phyloP scores from a whole-genome alignment of 2,329 filamentous ascomycete genomes.

The Scedosporium apiospermum region DNA sequence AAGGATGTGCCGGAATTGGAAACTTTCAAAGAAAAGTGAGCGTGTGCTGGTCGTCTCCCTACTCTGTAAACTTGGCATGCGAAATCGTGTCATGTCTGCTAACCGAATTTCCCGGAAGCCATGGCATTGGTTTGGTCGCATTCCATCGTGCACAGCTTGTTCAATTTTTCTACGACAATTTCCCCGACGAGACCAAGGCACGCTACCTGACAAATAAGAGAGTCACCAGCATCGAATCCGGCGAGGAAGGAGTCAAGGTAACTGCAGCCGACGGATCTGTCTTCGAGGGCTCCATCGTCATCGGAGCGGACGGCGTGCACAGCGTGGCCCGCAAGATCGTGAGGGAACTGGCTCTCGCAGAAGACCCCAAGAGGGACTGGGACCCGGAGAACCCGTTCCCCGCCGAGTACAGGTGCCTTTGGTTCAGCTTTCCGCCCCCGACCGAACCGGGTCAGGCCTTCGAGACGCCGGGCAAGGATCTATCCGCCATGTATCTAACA shows the following conservation, averaged over 20 bases:
- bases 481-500: background rate
- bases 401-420: background rate
- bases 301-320: background rate
- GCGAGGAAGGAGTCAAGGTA: background rate
- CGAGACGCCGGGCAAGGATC: background rate
- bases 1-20: too few species aligned
- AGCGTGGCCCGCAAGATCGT: background rate
- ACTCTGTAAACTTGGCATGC: too few species aligned
- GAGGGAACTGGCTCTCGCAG: background rate
- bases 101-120: background rate
- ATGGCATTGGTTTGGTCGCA: background rate
- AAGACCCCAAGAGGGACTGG: background rate
- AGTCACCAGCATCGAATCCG: background rate
- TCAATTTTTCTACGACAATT: background rate
- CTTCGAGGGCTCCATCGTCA: background rate
- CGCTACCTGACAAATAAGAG: background rate
- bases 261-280: background rate
- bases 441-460: background rate
- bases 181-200: background rate
- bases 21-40: too few species aligned
- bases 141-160: background rate
- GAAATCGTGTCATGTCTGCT: too few species aligned
- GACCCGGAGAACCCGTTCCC: background rate
- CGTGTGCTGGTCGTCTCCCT: too few species aligned
- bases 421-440: background rate